Evolutionary conservation across 768 basidiomycete species (phyloP), one percentile per base, ranked within the genome.

Genomic region (Russula dissimulans): DNA sequence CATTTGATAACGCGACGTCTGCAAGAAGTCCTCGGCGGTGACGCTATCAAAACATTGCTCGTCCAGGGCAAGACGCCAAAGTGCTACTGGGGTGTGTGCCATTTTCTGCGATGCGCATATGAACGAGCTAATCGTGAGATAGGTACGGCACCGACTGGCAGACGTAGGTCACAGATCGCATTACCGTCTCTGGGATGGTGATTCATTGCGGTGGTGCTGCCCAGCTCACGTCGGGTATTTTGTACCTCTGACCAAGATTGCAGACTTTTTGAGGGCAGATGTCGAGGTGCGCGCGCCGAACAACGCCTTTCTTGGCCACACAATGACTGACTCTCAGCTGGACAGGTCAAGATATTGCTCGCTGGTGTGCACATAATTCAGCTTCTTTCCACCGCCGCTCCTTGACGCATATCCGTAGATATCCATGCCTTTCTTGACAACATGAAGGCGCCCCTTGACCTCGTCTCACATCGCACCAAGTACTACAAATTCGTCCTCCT

Each of bases 381-480:
- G 54, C 5, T 44, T 50, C 29, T 18, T 17, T 46, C 34, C 5
- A 44, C 26, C 14, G 7, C 11, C 41, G 51, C 15, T 39, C 44
- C 49, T 17, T 54, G 56, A 29, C 53, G 61, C 3, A 66, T 7
- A 49, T 41, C 43, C 22, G 4, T 69, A 91, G 93, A 97, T 70
- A 83, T 97, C 14, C 97, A 98, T 67, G 97, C 94, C 7, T 98
- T 98, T 78, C 83, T 99, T 49, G 97, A 99, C 71, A 97, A 97
- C 69, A 77, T 95, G 66, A 99, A 99, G 74, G 95, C 97, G 0
- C 95, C 95, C 0, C 75, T 95, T 1, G 92, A 94, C 50, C 89
- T 97, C 59, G 92, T 99, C 49, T 81, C 79, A 0, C 80, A 94
- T 73, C 82, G 95, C 32, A 90, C 88, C 60, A 84, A 86, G 67